Evolutionary conservation across 75 land plant species (phyloP).

Genomic region (Isoetes taiwanensis): DNA sequence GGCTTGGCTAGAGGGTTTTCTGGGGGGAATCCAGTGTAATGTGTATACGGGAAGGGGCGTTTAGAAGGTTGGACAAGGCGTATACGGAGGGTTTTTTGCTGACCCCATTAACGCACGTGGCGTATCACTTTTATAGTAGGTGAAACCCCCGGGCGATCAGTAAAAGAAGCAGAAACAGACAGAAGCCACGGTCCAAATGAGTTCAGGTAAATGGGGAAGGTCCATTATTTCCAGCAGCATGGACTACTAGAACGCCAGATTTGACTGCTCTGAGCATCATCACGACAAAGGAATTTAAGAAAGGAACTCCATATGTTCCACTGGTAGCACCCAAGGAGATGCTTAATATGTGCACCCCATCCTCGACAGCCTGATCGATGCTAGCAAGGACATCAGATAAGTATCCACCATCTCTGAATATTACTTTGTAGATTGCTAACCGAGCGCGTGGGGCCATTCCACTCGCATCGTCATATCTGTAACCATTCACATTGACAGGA

Average conservation of each 20-base stretch:
- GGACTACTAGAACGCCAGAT: slow-evolving; percentile 19
- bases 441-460: slow-evolving; percentile 67
- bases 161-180: slow-evolving; percentile 22
- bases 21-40: too few species aligned
- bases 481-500: slow-evolving; percentile 32
- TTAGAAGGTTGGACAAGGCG: too few species aligned
- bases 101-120: too few species aligned
- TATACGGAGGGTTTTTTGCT: too few species aligned
- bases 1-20: too few species aligned
- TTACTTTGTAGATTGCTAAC: slow-evolving; percentile 60
- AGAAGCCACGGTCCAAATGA: slow-evolving; percentile 28
- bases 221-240: slow-evolving; percentile 31
- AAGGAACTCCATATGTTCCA: slow-evolving; percentile 23
- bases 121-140: too few species aligned
- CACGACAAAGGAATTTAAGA: slow-evolving; percentile 21
- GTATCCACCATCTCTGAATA: slow-evolving; percentile 43
- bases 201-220: slow-evolving; percentile 25
- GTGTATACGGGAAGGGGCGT: too few species aligned
- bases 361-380: slow-evolving; percentile 31
- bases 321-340: slow-evolving; percentile 24
- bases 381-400: slow-evolving; percentile 48
- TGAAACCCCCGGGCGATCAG: slow-evolving; percentile 17
- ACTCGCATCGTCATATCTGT: slow-evolving; percentile 41
- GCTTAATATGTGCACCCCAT: slow-evolving; percentile 27
- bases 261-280: slow-evolving; percentile 18